A percentile compares a stretch with the other conserved stretches of the same genome.
Evolutionary conservation across 148 eudicot genomes (phyloP).

Genomic region (Chenopodium formosanum): DNA sequence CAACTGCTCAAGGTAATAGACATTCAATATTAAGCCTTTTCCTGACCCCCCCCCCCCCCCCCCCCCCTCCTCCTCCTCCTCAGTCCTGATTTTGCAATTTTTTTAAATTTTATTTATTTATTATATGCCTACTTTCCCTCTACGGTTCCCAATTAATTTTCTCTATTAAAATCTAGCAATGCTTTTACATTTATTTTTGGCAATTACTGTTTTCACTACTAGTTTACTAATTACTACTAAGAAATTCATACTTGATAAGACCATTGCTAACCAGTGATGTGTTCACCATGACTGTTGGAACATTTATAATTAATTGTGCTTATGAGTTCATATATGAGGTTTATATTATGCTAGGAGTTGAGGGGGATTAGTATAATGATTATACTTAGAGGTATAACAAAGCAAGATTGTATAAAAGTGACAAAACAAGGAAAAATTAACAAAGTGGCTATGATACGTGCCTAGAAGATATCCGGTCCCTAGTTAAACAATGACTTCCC

Average conservation of each 20-base stretch:
- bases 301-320: no score
- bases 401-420: no score
- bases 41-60: neutral
- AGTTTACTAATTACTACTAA: neutral
- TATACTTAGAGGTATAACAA: no score
- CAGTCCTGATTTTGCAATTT: neutral
- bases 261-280: neutral
- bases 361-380: no score
- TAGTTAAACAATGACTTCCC: no score
- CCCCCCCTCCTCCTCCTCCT: neutral
- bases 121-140: neutral
- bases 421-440: no score
- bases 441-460: no score
- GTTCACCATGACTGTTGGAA: neutral
- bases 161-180: neutral
- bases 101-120: neutral
- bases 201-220: neutral
- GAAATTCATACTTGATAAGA: no score
- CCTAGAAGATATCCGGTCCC: no score
- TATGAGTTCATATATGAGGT: no score
- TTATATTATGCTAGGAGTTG: no score
- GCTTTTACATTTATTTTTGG: neutral
- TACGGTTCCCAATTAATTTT: neutral
- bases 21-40: neutral
- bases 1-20: conserved; percentile 76